Evolutionary conservation across 768 basidiomycete species (phyloP).

Genomic region (Boletus subcaerulescens): DNA sequence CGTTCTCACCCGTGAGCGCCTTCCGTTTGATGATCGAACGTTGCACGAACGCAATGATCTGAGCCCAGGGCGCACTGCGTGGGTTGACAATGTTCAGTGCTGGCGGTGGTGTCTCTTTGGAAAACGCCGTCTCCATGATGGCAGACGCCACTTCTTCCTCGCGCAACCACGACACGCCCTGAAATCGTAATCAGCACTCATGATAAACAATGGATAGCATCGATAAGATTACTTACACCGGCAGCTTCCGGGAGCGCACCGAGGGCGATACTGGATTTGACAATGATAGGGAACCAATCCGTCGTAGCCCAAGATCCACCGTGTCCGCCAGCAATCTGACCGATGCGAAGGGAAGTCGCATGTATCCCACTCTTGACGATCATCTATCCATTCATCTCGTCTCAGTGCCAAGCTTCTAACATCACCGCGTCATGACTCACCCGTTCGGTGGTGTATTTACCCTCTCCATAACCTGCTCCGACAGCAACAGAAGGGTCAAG

Average conservation of each 20-base stretch:
- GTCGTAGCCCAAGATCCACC: conserved; percentile 42
- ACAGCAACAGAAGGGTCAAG: conserved; percentile 25
- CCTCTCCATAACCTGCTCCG: conserved; percentile 36
- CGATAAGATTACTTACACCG: conserved; percentile 29
- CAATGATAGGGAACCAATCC: conserved; percentile 48
- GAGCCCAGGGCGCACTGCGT: conserved; percentile 30
- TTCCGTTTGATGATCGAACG: conserved; percentile 13
- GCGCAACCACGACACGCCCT: conserved; percentile 42
- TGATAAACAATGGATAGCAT: not conserved
- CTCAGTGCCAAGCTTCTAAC: not conserved
- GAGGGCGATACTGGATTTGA: conserved; percentile 30
- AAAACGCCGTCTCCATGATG: conserved; percentile 30
- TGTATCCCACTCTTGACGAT: conserved; percentile 25
- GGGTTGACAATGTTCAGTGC: conserved; percentile 41
- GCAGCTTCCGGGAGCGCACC: conserved; percentile 26
- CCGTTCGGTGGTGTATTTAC: conserved; percentile 38
- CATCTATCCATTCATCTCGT: conserved; percentile 13
- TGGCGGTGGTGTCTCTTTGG: conserved; percentile 11
- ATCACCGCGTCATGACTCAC: conserved; percentile 11
- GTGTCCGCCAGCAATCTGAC: conserved; percentile 37
- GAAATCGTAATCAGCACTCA: not conserved
- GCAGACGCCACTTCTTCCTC: conserved; percentile 36
- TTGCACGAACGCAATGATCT: conserved; percentile 27
- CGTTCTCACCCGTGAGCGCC: not conserved
- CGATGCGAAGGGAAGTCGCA: conserved; percentile 30